Base-by-base conservation (phyloP, 345 rosid genomes). In the Brassica incana region DNA sequence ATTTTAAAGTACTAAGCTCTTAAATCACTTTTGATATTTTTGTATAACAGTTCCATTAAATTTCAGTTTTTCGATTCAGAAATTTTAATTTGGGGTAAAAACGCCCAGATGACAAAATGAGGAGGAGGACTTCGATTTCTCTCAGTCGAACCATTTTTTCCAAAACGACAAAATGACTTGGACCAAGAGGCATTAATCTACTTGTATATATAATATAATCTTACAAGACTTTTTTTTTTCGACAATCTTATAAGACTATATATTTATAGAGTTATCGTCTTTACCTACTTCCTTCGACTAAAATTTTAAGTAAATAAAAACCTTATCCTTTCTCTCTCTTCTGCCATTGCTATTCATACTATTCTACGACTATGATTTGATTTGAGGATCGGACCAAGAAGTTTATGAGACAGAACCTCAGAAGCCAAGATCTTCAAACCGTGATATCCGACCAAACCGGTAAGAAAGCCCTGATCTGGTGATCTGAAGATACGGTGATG, bases 381-480 rank as follows among this genome's bases (percentile, higher is more conserved):
- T 25, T 23, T 16, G 25, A 64, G 11, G 18, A 63, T 64, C 38
- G 0, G 16, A 64, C 60, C 48, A 50, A 33, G 67, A 72, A 50
- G 77, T 84, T 83, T 81, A 87, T 81, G 84, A 79, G 79, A 79
- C 64, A 79, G 78, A 73, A 82, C 48, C 71, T 6, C 54, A 67
- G 72, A 60, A 67, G 64, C 9, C 35, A 50, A 68, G 2, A 5
- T 6, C 62, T 65, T n/a, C 23, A 71, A 5, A 48, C 56, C 56
- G 56, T 14, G 56, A 48, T 40, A 14, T 4, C 56, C 56, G 66
- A 33, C 30, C 70, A 73, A 73, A 32, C 38, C 78, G 7, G 27
- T 65, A 48, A 45, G 23, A 50, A 32, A 2, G 3, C n/a, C 25
- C 45, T 71, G 54, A n/a, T 59, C 69, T 54, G 48, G 20, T 79